Base-by-base conservation (phyloP, 2,329 filamentous ascomycete genomes). In the Pestalotiopsis sp. region DNA sequence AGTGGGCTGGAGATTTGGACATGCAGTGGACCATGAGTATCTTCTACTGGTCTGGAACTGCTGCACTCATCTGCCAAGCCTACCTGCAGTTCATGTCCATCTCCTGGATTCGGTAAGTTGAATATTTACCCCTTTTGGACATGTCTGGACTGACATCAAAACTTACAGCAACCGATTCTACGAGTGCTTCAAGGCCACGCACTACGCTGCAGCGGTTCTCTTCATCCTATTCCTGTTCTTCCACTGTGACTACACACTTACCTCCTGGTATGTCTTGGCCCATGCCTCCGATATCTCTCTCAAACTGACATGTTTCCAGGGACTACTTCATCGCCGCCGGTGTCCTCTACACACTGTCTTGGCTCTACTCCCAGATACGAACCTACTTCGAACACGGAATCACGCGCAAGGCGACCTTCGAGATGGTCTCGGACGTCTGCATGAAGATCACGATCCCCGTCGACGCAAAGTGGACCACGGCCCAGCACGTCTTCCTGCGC, bases 171-270 rank as follows among this genome's bases (percentile, higher is more conserved):
- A 85, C 66, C 80, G 83, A 0, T 85, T 79, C 71, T 90, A 90
- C 74, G 88, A 91, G 71, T 86, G 88, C 73, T 90, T 90, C 84
- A 90, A 90, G 71, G 81, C 81, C 3, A 84, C 85, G 0, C 88
- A 90, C 72, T 83, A 86, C 69, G 68, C 87, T 23, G 82, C 83
- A 3, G 87, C 84, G 9, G 70, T 86, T 3, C 72, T 88, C 1
- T 90, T 90, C 71, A 78, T 89, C 20, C 64, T 90, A 9, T 87
- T 88, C 73, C 86, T 90, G 76, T 90, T 90, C 77, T 80, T 88
- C 65, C 88, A 90, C 76, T 90, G 88, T 74, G 83, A 87, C 74
- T 85, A 83, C 75, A 82, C 79, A 0, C 79, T 90, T 13, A 82
- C 84, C 1, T 88, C 87, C 2, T 89, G 85, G 85, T 84, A 73